phyloP scores from a whole-genome alignment of 2,329 filamentous ascomycete species.

The Talaromyces sp. region DNA sequence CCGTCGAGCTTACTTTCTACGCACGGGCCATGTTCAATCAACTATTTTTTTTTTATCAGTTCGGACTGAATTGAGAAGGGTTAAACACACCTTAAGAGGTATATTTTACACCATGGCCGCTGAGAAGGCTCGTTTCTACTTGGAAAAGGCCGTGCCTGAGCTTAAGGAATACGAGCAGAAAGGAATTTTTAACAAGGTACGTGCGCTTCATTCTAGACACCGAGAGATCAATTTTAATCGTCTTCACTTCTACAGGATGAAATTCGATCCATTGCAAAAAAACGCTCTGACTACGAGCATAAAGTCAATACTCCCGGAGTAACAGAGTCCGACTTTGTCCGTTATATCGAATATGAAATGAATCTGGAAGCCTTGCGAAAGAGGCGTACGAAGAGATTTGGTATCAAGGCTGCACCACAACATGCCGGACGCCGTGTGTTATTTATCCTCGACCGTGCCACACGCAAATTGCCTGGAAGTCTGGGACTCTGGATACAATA shows the following conservation, averaged over 20 bases:
- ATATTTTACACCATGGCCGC: conserved; percentile 62
- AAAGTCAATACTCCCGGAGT: conserved; percentile 78
- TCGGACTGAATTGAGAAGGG: not conserved
- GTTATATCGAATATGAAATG: conserved; percentile 72
- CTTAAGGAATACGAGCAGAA: conserved; percentile 89
- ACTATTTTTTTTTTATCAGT: conserved; percentile 3
- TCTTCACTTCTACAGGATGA: conserved; percentile 63
- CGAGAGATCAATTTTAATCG: conserved; percentile 8
- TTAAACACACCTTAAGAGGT: not conserved
- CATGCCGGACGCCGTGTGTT: conserved; percentile 79
- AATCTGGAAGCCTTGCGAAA: conserved; percentile 68
- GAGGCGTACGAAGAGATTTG: conserved; percentile 78
- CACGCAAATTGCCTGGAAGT: conserved; percentile 77
- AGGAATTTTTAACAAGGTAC: conserved; percentile 77
- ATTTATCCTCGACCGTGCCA: conserved; percentile 81
- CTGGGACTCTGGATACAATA: conserved; percentile 85
- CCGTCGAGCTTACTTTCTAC: not conserved
- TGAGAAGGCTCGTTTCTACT: conserved; percentile 91
- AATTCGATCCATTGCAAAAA: conserved; percentile 81
- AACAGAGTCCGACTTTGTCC: conserved; percentile 71
- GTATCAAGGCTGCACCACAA: conserved; percentile 67
- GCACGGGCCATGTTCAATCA: not conserved
- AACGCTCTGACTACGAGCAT: conserved; percentile 91
- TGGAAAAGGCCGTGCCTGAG: conserved; percentile 88
- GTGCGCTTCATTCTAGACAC: conserved; percentile 2